Conservation (phyloP, 192 early-diverging fungal genomes). For the Dissophora ornata region DNA sequence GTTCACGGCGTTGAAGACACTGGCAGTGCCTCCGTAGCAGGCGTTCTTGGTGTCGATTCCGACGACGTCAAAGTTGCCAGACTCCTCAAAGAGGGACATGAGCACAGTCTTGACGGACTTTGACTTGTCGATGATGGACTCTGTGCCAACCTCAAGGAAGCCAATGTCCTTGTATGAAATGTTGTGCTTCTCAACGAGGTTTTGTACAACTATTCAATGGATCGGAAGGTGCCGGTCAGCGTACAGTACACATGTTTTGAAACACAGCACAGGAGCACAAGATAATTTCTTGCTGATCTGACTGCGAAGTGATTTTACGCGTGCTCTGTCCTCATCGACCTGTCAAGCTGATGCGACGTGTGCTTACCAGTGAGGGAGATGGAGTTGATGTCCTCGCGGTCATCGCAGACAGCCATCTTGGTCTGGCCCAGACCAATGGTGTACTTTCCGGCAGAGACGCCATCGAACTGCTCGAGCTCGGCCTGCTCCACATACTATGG, state of each 20-base stretch:
- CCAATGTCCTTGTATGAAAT: constrained; percentile 89
- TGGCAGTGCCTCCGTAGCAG: constrained; percentile 98
- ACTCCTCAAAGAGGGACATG: constrained; percentile 94
- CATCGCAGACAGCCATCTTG: constrained; percentile 96
- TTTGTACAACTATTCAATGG: constrained; percentile 80
- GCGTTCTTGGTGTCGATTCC: constrained; percentile 99
- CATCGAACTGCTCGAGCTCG: constrained; percentile 87
- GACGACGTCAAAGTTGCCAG: constrained; percentile 93
- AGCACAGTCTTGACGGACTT: constrained; percentile 97
- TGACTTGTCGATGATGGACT: constrained; percentile 99
- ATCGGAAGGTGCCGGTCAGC: too few species aligned
- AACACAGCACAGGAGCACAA: too few species aligned
- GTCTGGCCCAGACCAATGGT: constrained; percentile 97
- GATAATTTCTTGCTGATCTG: too few species aligned
- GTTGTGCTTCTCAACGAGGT: constrained; percentile 93
- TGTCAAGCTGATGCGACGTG: not conserved
- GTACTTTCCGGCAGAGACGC: constrained; percentile 96
- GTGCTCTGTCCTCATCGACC: not conserved
- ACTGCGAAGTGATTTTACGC: too few species aligned
- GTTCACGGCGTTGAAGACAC: constrained; percentile 97
- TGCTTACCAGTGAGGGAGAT: constrained; percentile 83
- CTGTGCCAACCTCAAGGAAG: constrained; percentile 96
- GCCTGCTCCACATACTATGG: constrained; percentile 70
- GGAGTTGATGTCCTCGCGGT: constrained; percentile 95
- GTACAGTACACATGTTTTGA: too few species aligned